phyloP scores from a whole-genome alignment of 78 protist genomes.

The Abeoforma whisleri region DNA sequence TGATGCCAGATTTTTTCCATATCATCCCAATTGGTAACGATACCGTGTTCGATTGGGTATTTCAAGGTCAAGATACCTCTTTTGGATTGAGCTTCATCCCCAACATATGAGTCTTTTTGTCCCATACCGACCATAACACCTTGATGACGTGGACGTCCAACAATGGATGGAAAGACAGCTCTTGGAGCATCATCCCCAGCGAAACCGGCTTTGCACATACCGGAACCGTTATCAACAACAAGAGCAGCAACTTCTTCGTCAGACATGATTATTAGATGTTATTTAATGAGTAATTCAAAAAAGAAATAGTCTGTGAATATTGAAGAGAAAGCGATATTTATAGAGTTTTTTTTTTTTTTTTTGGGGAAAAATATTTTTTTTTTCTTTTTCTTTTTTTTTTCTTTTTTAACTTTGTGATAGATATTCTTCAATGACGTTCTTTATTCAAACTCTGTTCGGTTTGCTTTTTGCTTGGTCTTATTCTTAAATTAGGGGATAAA shows the following conservation, averaged over 20 bases:
- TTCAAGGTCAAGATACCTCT: slow-evolving; percentile 73
- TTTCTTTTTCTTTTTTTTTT: no score
- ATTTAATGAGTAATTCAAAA: no score
- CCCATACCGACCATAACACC: slow-evolving; percentile 79
- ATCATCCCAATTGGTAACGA: slow-evolving; percentile 96
- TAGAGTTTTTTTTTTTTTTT: no score
- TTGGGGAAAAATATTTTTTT: no score
- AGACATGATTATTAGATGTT: no score
- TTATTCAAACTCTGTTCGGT: no score
- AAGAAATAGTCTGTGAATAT: no score
- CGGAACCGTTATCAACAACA: slow-evolving; percentile 88
- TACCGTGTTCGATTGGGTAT: slow-evolving; percentile 95
- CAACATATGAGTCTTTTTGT: slow-evolving; percentile 76
- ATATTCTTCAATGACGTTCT: no score
- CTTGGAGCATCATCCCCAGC: slow-evolving; percentile 86
- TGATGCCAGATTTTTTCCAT: slow-evolving; percentile 96
- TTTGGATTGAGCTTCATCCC: slow-evolving; percentile 81
- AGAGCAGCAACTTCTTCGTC: slow-evolving; percentile 44
- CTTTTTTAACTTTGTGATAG: no score
- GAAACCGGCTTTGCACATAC: slow-evolving; percentile 90
- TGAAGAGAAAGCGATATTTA: no score
- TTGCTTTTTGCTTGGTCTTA: no score
- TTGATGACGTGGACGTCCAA: slow-evolving; percentile 72
- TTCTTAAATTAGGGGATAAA: no score
- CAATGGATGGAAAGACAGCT: slow-evolving; percentile 72